Evolutionary conservation across 75 land plant species (phyloP).

Genomic region (Pinus taeda): DNA sequence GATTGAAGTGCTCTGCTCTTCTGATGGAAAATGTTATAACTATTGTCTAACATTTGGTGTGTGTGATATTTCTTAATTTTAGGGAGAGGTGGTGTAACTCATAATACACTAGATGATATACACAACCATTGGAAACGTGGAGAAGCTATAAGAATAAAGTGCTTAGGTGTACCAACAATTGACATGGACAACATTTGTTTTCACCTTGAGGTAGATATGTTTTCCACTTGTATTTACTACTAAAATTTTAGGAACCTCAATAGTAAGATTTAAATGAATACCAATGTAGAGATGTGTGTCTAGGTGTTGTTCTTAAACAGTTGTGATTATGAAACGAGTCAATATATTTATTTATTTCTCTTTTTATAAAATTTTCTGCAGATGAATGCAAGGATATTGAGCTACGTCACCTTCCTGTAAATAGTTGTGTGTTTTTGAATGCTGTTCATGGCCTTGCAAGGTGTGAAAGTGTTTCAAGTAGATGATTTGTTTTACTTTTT

Average conservation of each 20-base stretch:
- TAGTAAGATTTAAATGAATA: not conserved
- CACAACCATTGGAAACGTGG: slow-evolving; percentile 92
- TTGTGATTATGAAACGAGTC: not conserved
- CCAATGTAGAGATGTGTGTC: not conserved
- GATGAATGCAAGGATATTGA: not conserved
- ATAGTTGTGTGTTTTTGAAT: not conserved
- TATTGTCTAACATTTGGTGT: not conserved
- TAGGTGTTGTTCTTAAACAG: not conserved
- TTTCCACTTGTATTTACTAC: not conserved
- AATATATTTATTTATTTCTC: not conserved
- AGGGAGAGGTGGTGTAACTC: slow-evolving; percentile 93
- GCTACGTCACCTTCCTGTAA: not conserved
- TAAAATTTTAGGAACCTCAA: not conserved
- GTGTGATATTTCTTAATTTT: not conserved
- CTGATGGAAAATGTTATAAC: too few species aligned
- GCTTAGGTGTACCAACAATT: slow-evolving; percentile 88
- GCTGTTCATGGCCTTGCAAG: not conserved
- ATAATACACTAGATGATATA: slow-evolving; percentile 81
- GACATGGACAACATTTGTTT: slow-evolving; percentile 92
- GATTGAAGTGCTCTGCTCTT: not conserved
- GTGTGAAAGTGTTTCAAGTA: too few species aligned
- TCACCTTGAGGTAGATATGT: slow-evolving; percentile 70
- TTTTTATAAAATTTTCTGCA: not conserved
- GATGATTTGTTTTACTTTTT: not conserved
- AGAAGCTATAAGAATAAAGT: slow-evolving; percentile 79